These are phyloP conservation scores for Pilatotrama ljubarskyi DNA, from an alignment of 768 basidiomycete genomes.

Conservation along the genomic window DNA sequence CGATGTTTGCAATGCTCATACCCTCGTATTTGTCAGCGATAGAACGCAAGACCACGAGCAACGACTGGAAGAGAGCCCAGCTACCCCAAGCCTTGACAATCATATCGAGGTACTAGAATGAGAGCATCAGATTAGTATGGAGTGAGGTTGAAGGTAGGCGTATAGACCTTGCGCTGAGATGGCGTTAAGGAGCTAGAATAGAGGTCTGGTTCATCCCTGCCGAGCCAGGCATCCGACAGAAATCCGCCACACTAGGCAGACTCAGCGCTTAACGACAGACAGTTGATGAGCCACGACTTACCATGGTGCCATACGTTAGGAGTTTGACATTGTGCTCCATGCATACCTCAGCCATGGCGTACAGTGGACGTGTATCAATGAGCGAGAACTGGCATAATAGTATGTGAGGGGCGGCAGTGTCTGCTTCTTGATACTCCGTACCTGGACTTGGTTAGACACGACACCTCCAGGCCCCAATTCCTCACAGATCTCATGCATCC, in stretches of 20 bases:
- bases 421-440: conserved; percentile 30
- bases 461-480: conserved; percentile 68
- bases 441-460: conserved; percentile 85
- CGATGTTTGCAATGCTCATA: conserved; percentile 73
- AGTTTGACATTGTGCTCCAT: conserved; percentile 70
- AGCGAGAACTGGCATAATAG: conserved; percentile 62
- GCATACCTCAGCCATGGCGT: conserved; percentile 78
- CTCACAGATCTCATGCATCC: conserved; percentile 79
- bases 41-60: conserved; percentile 57
- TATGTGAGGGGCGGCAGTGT: neutral
- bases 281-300: conserved; percentile 35
- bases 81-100: conserved; percentile 78
- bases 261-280: neutral
- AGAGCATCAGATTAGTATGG: neutral
- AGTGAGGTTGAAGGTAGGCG: neutral
- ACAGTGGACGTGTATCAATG: conserved; percentile 74
- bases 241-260: conserved; percentile 75
- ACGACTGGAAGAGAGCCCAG: conserved; percentile 73
- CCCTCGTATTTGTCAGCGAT: conserved; percentile 69
- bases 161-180: conserved; percentile 74
- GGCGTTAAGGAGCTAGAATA: conserved; percentile 72
- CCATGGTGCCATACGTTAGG: conserved; percentile 80
- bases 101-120: conserved; percentile 74
- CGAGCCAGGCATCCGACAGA: conserved; percentile 74
- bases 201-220: conserved; percentile 64